phyloP scores from a whole-genome alignment of 305 asterid genomes.

The Fraxinus greggii region DNA sequence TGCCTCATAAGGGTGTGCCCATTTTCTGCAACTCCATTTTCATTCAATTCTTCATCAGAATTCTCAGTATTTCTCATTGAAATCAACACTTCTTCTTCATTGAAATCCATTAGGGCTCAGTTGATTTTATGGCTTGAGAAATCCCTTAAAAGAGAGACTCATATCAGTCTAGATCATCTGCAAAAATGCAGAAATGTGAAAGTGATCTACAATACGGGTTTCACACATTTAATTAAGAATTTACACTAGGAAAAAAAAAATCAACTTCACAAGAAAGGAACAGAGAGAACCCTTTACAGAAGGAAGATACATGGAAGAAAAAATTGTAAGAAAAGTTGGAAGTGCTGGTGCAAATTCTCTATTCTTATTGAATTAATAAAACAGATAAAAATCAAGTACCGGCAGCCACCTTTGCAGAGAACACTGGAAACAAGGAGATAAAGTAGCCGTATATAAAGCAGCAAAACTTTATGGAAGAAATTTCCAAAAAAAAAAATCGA shows the following conservation, averaged over 20 bases:
- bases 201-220: slow-evolving; percentile 11
- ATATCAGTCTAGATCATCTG: slow-evolving; percentile 34
- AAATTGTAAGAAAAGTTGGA: background rate
- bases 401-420: slow-evolving; percentile 28
- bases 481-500: slow-evolving; percentile 3
- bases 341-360: background rate
- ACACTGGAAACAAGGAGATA: slow-evolving; percentile 20
- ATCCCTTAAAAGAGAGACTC: slow-evolving; percentile 10
- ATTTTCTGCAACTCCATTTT: slow-evolving; percentile 36
- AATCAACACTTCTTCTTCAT: slow-evolving; percentile 27
- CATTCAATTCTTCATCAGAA: slow-evolving; percentile 28
- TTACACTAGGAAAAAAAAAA: background rate
- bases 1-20: slow-evolving; percentile 31
- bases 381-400: slow-evolving; percentile 11
- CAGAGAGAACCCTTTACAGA: background rate
- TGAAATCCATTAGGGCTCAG: slow-evolving; percentile 35
- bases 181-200: slow-evolving; percentile 25
- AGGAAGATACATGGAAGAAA: background rate
- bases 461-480: slow-evolving; percentile 2
- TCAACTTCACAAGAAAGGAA: slow-evolving; percentile 2
- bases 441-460: slow-evolving; percentile 21
- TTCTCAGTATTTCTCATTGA: slow-evolving; percentile 37
- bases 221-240: slow-evolving; percentile 23
- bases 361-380: background rate
- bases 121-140: slow-evolving; percentile 9